Evolutionary conservation across 116 monocot species (phyloP).

Genomic region (Papilionanthe hybrid): DNA sequence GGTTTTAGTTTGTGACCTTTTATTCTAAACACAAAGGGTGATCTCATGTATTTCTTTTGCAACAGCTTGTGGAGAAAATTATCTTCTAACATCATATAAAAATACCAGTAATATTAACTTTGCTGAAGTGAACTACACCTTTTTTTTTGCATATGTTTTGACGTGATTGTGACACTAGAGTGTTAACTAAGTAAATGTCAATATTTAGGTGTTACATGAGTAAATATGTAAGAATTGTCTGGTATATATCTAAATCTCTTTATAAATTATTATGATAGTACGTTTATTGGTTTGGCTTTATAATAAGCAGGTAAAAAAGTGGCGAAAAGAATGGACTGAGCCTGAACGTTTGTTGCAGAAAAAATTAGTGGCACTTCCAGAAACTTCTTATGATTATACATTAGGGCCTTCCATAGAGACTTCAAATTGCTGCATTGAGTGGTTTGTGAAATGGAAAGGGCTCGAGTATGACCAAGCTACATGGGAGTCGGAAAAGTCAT

Average conservation of each 20-base stretch:
- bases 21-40: not conserved
- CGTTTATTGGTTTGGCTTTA: not conserved
- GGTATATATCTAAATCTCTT: not conserved
- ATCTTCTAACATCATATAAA: too few relatives aligned
- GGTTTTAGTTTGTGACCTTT: not conserved
- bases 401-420: constrained; percentile 13
- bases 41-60: not conserved
- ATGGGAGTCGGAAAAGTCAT: constrained; percentile 67
- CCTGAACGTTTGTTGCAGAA: constrained; percentile 70
- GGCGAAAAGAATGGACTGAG: constrained; percentile 71
- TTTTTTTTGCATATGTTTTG: too few relatives aligned
- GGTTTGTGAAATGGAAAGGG: constrained; percentile 85
- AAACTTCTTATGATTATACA: constrained; percentile 41
- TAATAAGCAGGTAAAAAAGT: constrained; percentile 35
- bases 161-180: too few relatives aligned
- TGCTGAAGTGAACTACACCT: too few relatives aligned
- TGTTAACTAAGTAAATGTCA: too few relatives aligned
- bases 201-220: too few relatives aligned
- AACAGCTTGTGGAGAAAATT: not conserved
- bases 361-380: constrained; percentile 35
- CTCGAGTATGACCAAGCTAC: constrained; percentile 79
- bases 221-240: too few relatives aligned
- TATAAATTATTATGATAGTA: not conserved
- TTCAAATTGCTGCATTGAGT: constrained; percentile 45
- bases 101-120: too few relatives aligned